A percentile compares a stretch with the other conserved stretches of the same genome.
Evolutionary conservation across 2,329 filamentous ascomycete species (phyloP).

Genomic region (Teratosphaeria pseudoeucalypti): DNA sequence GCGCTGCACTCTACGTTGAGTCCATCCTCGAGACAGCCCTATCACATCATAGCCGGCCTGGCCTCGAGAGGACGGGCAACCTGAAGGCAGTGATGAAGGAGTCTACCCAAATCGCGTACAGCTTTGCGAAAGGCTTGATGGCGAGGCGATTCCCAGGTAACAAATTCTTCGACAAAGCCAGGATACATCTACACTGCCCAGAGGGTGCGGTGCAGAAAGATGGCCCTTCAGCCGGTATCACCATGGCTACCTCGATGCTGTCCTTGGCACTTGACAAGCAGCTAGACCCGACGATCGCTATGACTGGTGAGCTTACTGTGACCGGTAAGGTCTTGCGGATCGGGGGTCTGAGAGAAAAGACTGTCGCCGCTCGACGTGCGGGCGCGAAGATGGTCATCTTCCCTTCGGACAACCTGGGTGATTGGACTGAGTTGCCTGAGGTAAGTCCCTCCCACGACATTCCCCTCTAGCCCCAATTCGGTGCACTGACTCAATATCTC

Average conservation of each 20-base stretch:
- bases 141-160: slow-evolving; percentile 79
- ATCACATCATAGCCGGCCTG: slow-evolving; percentile 60
- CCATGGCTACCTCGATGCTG: slow-evolving; percentile 90
- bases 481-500: slow-evolving; percentile 5
- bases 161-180: slow-evolving; percentile 90
- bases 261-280: slow-evolving; percentile 70
- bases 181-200: slow-evolving; percentile 89
- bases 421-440: slow-evolving; percentile 95
- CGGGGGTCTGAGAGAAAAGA: slow-evolving; percentile 91
- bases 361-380: slow-evolving; percentile 82
- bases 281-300: slow-evolving; percentile 78
- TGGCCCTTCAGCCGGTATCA: slow-evolving; percentile 70
- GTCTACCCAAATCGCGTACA: slow-evolving; percentile 89
- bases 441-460: slow-evolving; percentile 45
- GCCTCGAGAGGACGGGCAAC: slow-evolving; percentile 86
- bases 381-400: slow-evolving; percentile 92
- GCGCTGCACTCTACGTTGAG: slow-evolving; percentile 92
- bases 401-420: slow-evolving; percentile 86
- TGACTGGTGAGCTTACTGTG: slow-evolving; percentile 95
- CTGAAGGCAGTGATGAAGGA: slow-evolving; percentile 97
- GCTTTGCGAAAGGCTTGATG: slow-evolving; percentile 83
- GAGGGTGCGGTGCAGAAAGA: slow-evolving; percentile 96
- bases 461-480: neutral
- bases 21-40: slow-evolving; percentile 84
- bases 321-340: slow-evolving; percentile 95